These are phyloP conservation scores for Ceratobasidium sp. DNA, from an alignment of 1,284 basidiomycete species.

Conservation along the genomic window DNA sequence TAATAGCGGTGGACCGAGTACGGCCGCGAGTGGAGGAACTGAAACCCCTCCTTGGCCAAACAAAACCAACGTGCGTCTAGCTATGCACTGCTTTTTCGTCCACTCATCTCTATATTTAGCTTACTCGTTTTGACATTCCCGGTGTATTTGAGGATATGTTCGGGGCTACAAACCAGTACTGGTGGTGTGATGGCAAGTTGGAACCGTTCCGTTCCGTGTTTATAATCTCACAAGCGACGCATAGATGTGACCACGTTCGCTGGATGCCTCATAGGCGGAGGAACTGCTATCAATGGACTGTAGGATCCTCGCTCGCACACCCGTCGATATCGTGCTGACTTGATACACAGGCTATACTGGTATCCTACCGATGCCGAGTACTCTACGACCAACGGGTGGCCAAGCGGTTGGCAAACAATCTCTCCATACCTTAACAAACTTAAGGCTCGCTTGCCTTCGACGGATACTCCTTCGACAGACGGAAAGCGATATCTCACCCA, in stretches of 20 bases:
- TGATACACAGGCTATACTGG: constrained; percentile 65
- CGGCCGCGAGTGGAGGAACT: constrained; percentile 70
- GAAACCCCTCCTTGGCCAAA: constrained; percentile 68
- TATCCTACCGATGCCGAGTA: constrained; percentile 64
- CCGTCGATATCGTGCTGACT: constrained; percentile 28
- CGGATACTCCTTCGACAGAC: constrained; percentile 71
- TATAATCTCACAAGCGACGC: neutral
- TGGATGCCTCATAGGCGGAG: constrained; percentile 73
- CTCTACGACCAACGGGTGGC: constrained; percentile 67
- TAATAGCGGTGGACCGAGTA: constrained; percentile 68
- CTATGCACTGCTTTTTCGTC: neutral
- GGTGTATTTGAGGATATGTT: constrained; percentile 76
- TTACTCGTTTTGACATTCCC: constrained; percentile 54
- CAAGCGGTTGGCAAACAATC: constrained; percentile 67
- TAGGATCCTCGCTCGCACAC: constrained; percentile 56
- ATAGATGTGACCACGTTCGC: constrained; percentile 71
- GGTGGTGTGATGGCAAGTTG: constrained; percentile 70
- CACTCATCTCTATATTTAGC: constrained; percentile 20
- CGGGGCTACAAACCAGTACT: constrained; percentile 65
- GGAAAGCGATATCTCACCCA: constrained; percentile 72
- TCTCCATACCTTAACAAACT: constrained; percentile 65
- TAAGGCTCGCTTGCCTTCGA: constrained; percentile 67
- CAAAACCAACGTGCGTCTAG: constrained; percentile 62
- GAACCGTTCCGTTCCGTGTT: neutral
- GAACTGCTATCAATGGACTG: constrained; percentile 74